These are phyloP conservation scores for Phialophora macrospora DNA, from an alignment of 2,329 filamentous ascomycete genomes.

Conservation along the genomic window DNA sequence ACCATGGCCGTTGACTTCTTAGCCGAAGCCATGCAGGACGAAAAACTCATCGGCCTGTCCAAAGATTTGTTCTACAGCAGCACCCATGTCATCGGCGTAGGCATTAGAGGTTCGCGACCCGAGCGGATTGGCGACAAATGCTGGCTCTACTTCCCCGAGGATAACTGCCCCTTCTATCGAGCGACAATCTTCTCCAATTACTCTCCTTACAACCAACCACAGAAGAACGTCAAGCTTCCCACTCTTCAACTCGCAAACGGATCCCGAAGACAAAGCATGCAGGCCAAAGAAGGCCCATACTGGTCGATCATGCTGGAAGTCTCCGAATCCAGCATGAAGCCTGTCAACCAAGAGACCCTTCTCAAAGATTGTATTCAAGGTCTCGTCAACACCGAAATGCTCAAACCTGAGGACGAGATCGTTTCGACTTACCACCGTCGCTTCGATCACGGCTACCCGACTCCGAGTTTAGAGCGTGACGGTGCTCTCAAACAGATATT, in stretches of 20 bases:
- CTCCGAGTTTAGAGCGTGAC: constrained; percentile 91
- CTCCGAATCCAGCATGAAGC: constrained; percentile 94
- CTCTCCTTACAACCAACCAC: constrained; percentile 96
- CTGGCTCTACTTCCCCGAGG: constrained; percentile 99
- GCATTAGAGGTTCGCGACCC: constrained; percentile 86
- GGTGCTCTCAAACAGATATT: constrained; percentile 90
- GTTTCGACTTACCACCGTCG: constrained; percentile 97
- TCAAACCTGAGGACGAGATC: constrained; percentile 87
- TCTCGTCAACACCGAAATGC: constrained; percentile 97
- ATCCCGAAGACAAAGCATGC: constrained; percentile 73
- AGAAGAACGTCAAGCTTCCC: constrained; percentile 78
- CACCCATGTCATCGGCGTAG: constrained; percentile 96
- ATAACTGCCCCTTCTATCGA: constrained; percentile 98
- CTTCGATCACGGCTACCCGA: constrained; percentile 98
- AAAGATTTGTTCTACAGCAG: constrained; percentile 96
- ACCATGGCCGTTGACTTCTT: constrained; percentile 96
- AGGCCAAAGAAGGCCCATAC: constrained; percentile 87
- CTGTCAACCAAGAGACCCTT: constrained; percentile 82
- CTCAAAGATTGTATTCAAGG: constrained; percentile 92
- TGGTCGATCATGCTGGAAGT: constrained; percentile 99
- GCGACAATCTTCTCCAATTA: constrained; percentile 99
- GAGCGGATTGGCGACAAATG: constrained; percentile 99
- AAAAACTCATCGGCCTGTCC: constrained; percentile 79
- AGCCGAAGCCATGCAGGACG: constrained; percentile 82
- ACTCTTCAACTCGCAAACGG: constrained; percentile 86